Percentiles rank a stretch among this genome's conserved stretches.
phyloP scores from a whole-genome alignment of 2,329 filamentous ascomycete genomes.

The Hirsutella rhossiliensis region DNA sequence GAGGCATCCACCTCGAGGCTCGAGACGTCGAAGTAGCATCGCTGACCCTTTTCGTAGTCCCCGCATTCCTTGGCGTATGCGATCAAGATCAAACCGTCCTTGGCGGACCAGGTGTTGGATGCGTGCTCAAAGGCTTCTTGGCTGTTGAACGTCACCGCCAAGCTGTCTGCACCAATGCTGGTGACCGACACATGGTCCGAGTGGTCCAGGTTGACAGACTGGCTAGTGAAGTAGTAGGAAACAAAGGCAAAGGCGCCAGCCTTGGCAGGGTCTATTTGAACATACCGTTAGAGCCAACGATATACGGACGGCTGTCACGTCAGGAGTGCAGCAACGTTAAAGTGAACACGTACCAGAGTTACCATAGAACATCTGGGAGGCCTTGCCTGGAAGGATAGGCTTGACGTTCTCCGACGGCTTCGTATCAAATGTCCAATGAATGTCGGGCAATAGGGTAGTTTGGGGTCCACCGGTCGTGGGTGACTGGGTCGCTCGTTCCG shows the following conservation, averaged over 20 bases:
- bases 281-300: not conserved
- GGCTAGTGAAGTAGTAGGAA: constrained; percentile 13
- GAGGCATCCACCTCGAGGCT: constrained; percentile 6
- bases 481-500: not conserved
- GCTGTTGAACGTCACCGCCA: constrained; percentile 8
- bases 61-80: constrained; percentile 13
- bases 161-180: constrained; percentile 1
- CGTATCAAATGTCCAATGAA: constrained; percentile 7
- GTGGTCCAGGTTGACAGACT: constrained; percentile 18
- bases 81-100: constrained; percentile 13
- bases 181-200: constrained; percentile 8
- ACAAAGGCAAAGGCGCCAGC: constrained; percentile 13
- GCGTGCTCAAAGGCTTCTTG: constrained; percentile 12
- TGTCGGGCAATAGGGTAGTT: not conserved
- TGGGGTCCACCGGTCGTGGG: too few relatives aligned
- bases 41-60: constrained; percentile 11
- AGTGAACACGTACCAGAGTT: constrained; percentile 6
- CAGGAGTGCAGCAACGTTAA: not conserved
- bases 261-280: constrained; percentile 8
- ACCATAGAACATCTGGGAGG: constrained; percentile 13
- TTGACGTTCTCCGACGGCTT: constrained; percentile 10
- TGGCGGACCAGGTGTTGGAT: constrained; percentile 8
- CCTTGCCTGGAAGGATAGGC: constrained; percentile 9
- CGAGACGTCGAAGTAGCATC: constrained; percentile 17
- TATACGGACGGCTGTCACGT: too few relatives aligned